Evolutionary conservation across 1,284 basidiomycete genomes (phyloP).

Genomic region (Moniliella sp.): DNA sequence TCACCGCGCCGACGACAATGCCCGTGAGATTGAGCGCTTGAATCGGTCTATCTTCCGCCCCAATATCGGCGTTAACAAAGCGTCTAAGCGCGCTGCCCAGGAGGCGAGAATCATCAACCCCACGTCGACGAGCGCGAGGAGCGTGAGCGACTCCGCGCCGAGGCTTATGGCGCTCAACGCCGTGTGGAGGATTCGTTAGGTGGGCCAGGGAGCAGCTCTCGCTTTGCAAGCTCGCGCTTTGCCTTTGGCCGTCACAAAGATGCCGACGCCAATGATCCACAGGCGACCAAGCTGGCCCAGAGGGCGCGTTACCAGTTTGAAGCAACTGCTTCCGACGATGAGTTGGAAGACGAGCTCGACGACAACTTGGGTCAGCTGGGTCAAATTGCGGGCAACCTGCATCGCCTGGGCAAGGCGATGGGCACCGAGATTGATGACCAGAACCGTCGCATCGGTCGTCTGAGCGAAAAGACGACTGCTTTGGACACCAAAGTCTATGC

Average conservation of each 20-base stretch:
- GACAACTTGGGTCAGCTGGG: constrained; percentile 73
- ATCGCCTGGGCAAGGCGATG: constrained; percentile 62
- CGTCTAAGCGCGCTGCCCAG: constrained; percentile 63
- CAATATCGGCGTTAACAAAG: constrained; percentile 38
- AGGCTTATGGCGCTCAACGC: constrained; percentile 65
- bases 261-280: constrained; percentile 41
- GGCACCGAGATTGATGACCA: constrained; percentile 37
- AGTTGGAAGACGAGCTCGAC: constrained; percentile 57
- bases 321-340: constrained; percentile 75
- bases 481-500: constrained; percentile 24
- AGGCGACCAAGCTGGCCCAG: constrained; percentile 44
- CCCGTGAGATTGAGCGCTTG: constrained; percentile 75
- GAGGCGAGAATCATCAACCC: constrained; percentile 60
- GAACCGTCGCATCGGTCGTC: constrained; percentile 21
- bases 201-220: constrained; percentile 10
- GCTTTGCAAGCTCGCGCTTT: constrained; percentile 2
- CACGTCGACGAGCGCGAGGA: constrained; percentile 72
- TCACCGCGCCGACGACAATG: constrained; percentile 69
- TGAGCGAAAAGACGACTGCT: constrained; percentile 24
- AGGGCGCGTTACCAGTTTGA: constrained; percentile 79
- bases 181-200: constrained; percentile 58
- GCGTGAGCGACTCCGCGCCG: constrained; percentile 36
- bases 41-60: constrained; percentile 68
- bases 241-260: constrained; percentile 38
- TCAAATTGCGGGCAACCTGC: constrained; percentile 60